phyloP scores from a whole-genome alignment of 2,329 filamentous ascomycete species.

The Penicillium sp. region DNA sequence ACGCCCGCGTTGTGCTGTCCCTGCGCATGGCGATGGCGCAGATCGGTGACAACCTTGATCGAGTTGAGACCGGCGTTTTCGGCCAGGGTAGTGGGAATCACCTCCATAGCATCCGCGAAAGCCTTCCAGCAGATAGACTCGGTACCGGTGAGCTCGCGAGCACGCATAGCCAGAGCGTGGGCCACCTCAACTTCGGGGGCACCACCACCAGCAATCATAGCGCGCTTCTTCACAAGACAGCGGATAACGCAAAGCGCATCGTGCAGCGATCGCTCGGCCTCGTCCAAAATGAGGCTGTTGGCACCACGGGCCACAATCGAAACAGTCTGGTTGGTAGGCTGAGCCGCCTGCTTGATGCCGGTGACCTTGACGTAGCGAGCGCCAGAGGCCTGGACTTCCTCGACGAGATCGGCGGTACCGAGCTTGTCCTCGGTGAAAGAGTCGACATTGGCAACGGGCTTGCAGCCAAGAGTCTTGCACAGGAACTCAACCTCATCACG shows the following conservation, averaged over 20 bases:
- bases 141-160: conserved; percentile 79
- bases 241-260: conserved; percentile 96
- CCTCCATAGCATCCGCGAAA: conserved; percentile 95
- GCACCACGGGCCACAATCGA: conserved; percentile 92
- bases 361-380: conserved; percentile 93
- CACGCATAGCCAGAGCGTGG: conserved; percentile 73
- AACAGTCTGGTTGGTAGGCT: conserved; percentile 65
- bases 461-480: conserved; percentile 98
- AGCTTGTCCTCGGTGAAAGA: conserved; percentile 99
- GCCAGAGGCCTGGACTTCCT: conserved; percentile 82
- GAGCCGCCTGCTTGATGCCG: conserved; percentile 71
- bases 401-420: conserved; percentile 84
- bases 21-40: conserved; percentile 88
- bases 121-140: conserved; percentile 99
- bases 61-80: conserved; percentile 97
- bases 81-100: conserved; percentile 91
- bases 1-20: conserved; percentile 95
- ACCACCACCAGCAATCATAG: conserved; percentile 94
- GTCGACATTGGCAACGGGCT: conserved; percentile 96
- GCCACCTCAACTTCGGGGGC: conserved; percentile 96
- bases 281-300: conserved; percentile 89
- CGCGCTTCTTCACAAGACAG: conserved; percentile 98
- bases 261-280: conserved; percentile 93
- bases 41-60: conserved; percentile 96
- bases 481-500: conserved; percentile 98